Percentiles rank a stretch among this genome's conserved stretches.
These are phyloP conservation scores for Clitoria ternatea DNA, from an alignment of 306 rosid genomes.

Conservation along the genomic window DNA sequence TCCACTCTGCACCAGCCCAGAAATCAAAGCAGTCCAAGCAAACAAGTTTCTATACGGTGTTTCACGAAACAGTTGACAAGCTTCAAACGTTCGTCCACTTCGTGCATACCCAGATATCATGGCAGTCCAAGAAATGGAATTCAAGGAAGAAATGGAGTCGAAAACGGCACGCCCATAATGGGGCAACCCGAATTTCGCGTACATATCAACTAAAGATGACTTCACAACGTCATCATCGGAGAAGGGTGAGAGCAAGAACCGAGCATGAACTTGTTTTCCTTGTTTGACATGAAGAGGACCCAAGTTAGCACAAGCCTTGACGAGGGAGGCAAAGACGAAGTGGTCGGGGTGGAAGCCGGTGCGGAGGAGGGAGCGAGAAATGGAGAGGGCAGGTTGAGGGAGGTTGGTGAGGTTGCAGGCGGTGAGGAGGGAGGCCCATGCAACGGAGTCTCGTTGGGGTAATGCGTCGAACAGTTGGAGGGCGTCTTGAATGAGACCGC, in stretches of 20 bases:
- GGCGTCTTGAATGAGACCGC: slow-evolving; percentile 50
- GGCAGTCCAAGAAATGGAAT: no score
- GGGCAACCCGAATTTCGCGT: slow-evolving; percentile 53
- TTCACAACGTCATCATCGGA: slow-evolving; percentile 57
- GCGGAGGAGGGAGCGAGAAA: slow-evolving; percentile 34
- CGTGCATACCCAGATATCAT: no score
- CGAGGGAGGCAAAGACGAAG: no score
- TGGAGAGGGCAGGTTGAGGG: slow-evolving; percentile 34
- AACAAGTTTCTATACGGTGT: no score
- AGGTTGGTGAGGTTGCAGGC: no score
- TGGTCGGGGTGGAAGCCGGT: no score
- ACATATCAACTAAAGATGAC: slow-evolving; percentile 76
- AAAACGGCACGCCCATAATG: slow-evolving; percentile 54
- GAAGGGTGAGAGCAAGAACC: slow-evolving; percentile 45
- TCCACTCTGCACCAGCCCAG: no score
- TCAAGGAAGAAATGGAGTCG: slow-evolving; percentile 40
- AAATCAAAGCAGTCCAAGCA: no score
- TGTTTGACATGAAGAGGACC: no score
- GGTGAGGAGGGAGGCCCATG: slow-evolving; percentile 72
- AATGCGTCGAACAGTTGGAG: slow-evolving; percentile 56
- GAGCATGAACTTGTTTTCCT: slow-evolving; percentile 69
- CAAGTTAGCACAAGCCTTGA: no score
- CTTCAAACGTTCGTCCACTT: no score
- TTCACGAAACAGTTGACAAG: no score
- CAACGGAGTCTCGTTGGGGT: slow-evolving; percentile 48